phyloP scores from a whole-genome alignment of 169 alveolate genomes.

The Plasmodium fragile region DNA sequence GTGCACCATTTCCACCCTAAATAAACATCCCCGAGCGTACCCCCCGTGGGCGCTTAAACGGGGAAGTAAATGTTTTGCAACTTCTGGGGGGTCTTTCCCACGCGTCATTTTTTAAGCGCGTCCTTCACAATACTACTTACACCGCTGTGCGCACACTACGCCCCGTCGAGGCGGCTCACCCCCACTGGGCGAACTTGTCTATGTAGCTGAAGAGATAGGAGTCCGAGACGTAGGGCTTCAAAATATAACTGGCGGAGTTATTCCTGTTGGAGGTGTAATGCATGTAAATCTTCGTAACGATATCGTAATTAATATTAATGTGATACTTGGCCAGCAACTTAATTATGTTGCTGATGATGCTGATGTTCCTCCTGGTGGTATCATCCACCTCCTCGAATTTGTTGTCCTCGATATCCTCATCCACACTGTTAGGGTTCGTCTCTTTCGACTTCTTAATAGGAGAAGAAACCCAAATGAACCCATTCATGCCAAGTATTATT shows the following conservation, averaged over 20 bases:
- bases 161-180: background rate
- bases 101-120: background rate
- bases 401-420: slow-evolving; percentile 68
- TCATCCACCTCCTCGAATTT: slow-evolving; percentile 67
- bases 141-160: background rate
- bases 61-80: background rate
- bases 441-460: slow-evolving; percentile 51
- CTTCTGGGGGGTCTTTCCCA: background rate
- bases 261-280: slow-evolving; percentile 49
- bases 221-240: slow-evolving; percentile 75
- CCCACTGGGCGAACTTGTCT: slow-evolving; percentile 26
- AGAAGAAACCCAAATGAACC: slow-evolving; percentile 87
- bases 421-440: slow-evolving; percentile 72
- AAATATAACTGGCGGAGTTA: slow-evolving; percentile 47
- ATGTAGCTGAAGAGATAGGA: slow-evolving; percentile 69
- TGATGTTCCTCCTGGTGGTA: slow-evolving; percentile 69
- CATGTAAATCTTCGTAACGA: slow-evolving; percentile 76
- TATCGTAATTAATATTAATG: slow-evolving; percentile 73
- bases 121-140: background rate
- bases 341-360: slow-evolving; percentile 78
- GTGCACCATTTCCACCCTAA: background rate
- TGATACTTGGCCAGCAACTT: slow-evolving; percentile 66
- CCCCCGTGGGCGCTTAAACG: background rate
- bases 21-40: background rate
- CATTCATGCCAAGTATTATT: slow-evolving; percentile 93